phyloP scores from a whole-genome alignment of 1,284 basidiomycete genomes.

The Erythrobasidium hasegawianum region DNA sequence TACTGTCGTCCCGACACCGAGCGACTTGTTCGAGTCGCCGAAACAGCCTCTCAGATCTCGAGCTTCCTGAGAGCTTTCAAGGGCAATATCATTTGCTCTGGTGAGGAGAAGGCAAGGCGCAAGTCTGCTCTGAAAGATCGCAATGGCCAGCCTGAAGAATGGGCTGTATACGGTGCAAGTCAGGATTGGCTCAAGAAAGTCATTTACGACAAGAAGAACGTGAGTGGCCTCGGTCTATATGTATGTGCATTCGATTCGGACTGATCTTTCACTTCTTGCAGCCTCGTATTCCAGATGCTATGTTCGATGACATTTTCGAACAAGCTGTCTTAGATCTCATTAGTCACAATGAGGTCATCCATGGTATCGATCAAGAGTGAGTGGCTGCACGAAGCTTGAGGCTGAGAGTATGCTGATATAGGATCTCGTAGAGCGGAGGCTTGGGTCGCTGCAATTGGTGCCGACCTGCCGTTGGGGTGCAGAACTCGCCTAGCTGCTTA shows the following conservation, averaged over 20 bases:
- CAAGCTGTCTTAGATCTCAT: constrained; percentile 77
- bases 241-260: background rate
- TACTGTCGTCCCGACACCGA: constrained; percentile 76
- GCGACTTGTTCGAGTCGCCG: constrained; percentile 71
- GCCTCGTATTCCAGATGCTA: background rate
- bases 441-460: constrained; percentile 71
- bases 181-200: constrained; percentile 39
- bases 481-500: constrained; percentile 64
- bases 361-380: constrained; percentile 66
- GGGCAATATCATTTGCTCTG: constrained; percentile 44
- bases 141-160: constrained; percentile 21
- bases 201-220: constrained; percentile 39
- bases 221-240: constrained; percentile 23
- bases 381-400: constrained; percentile 47
- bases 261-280: background rate
- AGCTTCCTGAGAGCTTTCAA: constrained; percentile 50
- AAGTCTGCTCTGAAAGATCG: constrained; percentile 16
- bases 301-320: constrained; percentile 63
- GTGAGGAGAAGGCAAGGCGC: constrained; percentile 28
- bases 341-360: constrained; percentile 73
- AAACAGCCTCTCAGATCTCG: constrained; percentile 70
- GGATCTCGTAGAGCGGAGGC: constrained; percentile 59
- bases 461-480: constrained; percentile 69
- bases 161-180: constrained; percentile 41
- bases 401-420: background rate